Evolutionary conservation across 2,329 filamentous ascomycete genomes (phyloP), one percentile per base, ranked within the genome.

Genomic region (Colletotrichum melonis): DNA sequence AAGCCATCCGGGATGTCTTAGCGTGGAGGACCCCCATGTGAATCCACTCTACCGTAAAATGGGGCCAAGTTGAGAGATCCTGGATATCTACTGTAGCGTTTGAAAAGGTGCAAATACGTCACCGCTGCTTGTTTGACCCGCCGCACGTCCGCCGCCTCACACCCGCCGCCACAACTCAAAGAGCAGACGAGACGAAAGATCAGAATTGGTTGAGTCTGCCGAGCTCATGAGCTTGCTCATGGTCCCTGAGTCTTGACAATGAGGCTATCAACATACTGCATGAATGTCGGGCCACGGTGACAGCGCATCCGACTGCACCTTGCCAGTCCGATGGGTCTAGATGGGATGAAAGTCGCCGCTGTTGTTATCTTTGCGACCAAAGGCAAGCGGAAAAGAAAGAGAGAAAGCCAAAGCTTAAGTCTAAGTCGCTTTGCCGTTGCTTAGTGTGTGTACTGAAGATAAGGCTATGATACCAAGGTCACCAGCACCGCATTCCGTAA

Each of bases 11-110:
- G 38, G 38, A 42, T 42, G 16, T 35, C 54, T 66, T 71, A 57
- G 68, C 63, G 69, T 54, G 8, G 11, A 35, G 12, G 38, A 52
- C n/a, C 64, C 66, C 67, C 56, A 8, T 65, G 49, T 26, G 22
- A 59, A 24, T 52, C 70, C 60, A 73, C 67, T 46, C 42, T 73
- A 70, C 70, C 67, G 70, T 73, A 49, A 62, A 58, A 14, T 62
- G 55, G 57, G 38, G 28, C 42, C 42, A 49, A 22, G 19, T 49
- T 49, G 42, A 49, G 42, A 49, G 38, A 49, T 49, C 42, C 42
- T 63, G n/a, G 28, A 28, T 26, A 30, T 57, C 46, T 57, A 22
- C 19, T 9, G 42, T 22, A 66, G 67, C 67, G 60, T 70, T 73
- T 66, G 24, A 56, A 55, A 73, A 65, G 67, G 56, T 71, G 56